Percentiles rank a stretch among this genome's conserved stretches.
These are phyloP conservation scores for Tuber magnatum DNA, from an alignment of 495 filamentous ascomycete genomes.

Conservation along the genomic window DNA sequence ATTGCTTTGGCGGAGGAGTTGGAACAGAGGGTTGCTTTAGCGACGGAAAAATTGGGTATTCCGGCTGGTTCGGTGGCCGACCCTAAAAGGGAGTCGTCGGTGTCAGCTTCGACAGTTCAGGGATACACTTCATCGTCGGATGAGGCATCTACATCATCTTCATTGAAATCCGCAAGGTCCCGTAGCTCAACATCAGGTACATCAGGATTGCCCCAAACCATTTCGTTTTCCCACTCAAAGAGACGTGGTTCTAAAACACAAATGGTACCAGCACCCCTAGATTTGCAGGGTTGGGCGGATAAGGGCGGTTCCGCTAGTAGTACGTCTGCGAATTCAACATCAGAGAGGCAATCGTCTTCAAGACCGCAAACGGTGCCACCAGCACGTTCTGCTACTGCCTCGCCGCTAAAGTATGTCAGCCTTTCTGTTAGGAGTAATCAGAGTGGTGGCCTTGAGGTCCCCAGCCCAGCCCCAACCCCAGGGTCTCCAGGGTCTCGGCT, in stretches of 20 bases:
- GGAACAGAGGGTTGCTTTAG: conserved; percentile 30
- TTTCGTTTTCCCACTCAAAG: conserved; percentile 31
- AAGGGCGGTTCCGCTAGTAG: conserved; percentile 22
- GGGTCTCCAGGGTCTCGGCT: conserved; percentile 35
- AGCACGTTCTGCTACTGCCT: conserved; percentile 30
- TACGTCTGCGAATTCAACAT: conserved; percentile 25
- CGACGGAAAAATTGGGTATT: conserved; percentile 30
- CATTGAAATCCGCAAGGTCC: conserved; percentile 33
- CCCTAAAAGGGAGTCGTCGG: conserved; percentile 29
- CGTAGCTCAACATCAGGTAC: conserved; percentile 34
- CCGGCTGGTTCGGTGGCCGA: conserved; percentile 19
- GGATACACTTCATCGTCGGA: conserved; percentile 39
- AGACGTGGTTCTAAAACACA: conserved; percentile 29
- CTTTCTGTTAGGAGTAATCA: conserved; percentile 30
- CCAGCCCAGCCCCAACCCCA: conserved; percentile 22
- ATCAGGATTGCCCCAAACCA: conserved; percentile 30
- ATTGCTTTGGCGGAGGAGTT: conserved; percentile 30
- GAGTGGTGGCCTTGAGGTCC: conserved; percentile 33
- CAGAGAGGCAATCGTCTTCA: conserved; percentile 18
- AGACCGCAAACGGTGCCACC: conserved; percentile 28
- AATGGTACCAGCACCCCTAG: conserved; percentile 24
- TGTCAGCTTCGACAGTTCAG: conserved; percentile 34
- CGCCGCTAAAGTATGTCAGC: conserved; percentile 25
- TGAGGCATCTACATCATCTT: conserved; percentile 38
- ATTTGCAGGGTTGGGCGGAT: conserved; percentile 23